Evolutionary conservation across 345 rosid species (phyloP), one percentile per base, ranked within the genome.

Genomic region (Gossypioides kirkii): DNA sequence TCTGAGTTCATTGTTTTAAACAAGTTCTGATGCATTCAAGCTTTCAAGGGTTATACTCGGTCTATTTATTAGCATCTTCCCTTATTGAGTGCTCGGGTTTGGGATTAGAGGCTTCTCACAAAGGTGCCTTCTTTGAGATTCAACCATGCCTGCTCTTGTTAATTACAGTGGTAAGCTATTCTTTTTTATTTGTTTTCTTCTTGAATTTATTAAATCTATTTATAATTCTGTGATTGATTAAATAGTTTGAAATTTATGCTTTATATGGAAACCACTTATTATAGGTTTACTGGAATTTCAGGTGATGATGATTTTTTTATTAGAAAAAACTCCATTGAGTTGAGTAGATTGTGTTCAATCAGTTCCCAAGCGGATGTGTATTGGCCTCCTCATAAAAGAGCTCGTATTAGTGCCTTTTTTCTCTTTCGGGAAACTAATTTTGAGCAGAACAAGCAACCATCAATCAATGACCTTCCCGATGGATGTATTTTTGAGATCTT

Each of bases 401-500:
- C 88, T 60, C 88, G 93, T 54, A 41, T 82, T 50, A 78, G 80
- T 72, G 71, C 85, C 69, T 75, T 85, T 1, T 84, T 73, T 73
- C 25, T 58, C 14, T 68, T 74, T 61, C 72, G 77, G 25, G 72
- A 76, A 18, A 45, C 65, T 0, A 72, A 79, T 45, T 53, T 77
- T 63, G 87, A 77, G 60, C 82, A 59, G 46, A 76, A 73, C 23
- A 78, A 73, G 65, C 82, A 71, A 56, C 82, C 87, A 22, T 85
- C 93, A 12, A 86, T 90, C 1, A 86, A 82, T 4, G 77, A 74
- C 47, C 96, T 90, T 77, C 96, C 96, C 0, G 91, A 87, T 62
- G 96, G 88, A 77, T 88, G 96, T 76, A 87, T 90, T 25, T 85
- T 84, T 54, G 96, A 90, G 91, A 87, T 90, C 77, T 83, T 88